phyloP scores from a whole-genome alignment of 1,139 yeast genomes.

The Saccharomyces pastorianus region DNA sequence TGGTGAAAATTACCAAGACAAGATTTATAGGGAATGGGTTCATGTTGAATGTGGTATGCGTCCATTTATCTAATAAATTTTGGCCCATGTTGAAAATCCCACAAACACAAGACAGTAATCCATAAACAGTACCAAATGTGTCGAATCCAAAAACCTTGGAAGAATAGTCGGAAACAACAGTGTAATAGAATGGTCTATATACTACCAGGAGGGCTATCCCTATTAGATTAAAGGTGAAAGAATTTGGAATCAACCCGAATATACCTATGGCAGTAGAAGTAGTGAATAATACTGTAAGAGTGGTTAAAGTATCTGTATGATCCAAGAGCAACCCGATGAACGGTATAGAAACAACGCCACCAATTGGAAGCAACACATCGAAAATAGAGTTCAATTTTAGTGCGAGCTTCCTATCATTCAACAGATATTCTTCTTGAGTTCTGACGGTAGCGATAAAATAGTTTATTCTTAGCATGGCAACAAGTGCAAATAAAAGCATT shows the following conservation, averaged over 20 bases:
- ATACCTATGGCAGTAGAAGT: slow-evolving; percentile 58
- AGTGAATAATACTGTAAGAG: slow-evolving; percentile 44
- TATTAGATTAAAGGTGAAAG: slow-evolving; percentile 45
- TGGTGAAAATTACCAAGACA: slow-evolving; percentile 36
- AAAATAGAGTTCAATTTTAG: slow-evolving; percentile 60
- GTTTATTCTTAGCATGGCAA: slow-evolving; percentile 85
- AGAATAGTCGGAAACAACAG: slow-evolving; percentile 83
- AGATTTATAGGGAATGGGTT: slow-evolving; percentile 75
- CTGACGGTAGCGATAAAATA: slow-evolving; percentile 84
- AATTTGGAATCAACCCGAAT: slow-evolving; percentile 51
- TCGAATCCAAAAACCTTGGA: slow-evolving; percentile 91
- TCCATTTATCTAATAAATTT: slow-evolving; percentile 56
- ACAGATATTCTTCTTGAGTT: slow-evolving; percentile 65
- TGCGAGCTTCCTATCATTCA: slow-evolving; percentile 49
- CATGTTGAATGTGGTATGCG: slow-evolving; percentile 60
- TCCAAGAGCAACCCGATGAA: slow-evolving; percentile 78
- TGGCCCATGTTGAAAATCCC: slow-evolving; percentile 72
- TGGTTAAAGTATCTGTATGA: slow-evolving; percentile 55
- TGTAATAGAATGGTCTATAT: slow-evolving; percentile 85
- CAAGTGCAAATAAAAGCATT: slow-evolving; percentile 69
- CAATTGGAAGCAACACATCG: slow-evolving; percentile 78
- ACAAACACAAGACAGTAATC: slow-evolving; percentile 70
- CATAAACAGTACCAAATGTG: slow-evolving; percentile 89
- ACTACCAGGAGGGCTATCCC: slow-evolving; percentile 70
- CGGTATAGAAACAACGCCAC: slow-evolving; percentile 80